phyloP scores from a whole-genome alignment of 345 rosid genomes.

The Hibiscus syriacus region DNA sequence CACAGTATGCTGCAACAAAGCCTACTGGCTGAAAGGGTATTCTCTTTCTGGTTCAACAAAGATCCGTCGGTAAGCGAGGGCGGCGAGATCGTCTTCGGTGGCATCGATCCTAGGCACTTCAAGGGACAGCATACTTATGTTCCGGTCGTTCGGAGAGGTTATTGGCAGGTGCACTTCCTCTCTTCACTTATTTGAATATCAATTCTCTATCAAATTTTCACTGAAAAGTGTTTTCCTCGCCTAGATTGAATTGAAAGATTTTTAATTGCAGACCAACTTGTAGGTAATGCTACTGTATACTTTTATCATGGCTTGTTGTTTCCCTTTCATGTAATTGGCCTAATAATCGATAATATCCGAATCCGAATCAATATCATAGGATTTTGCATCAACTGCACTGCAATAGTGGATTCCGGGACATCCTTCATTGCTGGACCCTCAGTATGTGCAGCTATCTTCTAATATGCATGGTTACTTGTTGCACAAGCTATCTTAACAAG shows the following conservation, averaged over 20 bases:
- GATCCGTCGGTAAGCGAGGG: conserved; percentile 39
- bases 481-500: background rate
- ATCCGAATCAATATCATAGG: conserved; percentile 18
- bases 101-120: conserved; percentile 50
- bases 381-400: conserved; percentile 58
- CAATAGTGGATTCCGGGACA: conserved; percentile 72
- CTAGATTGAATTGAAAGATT: conserved; percentile 64
- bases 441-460: conserved; percentile 24
- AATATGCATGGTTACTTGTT: background rate
- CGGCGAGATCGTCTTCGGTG: conserved; percentile 82
- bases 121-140: conserved; percentile 67
- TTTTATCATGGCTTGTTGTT: background rate
- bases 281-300: conserved; percentile 31
- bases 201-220: background rate
- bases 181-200: background rate
- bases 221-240: background rate
- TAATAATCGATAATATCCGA: background rate
- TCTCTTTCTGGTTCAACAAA: conserved; percentile 75
- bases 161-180: conserved; percentile 54
- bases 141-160: conserved; percentile 55
- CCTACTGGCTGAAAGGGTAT: conserved; percentile 41
- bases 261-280: conserved; percentile 43
- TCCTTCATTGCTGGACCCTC: conserved; percentile 73
- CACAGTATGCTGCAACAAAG: conserved; percentile 56
- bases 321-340: background rate